A percentile compares a stretch with the other conserved stretches of the same genome.
phyloP scores from a whole-genome alignment of 441 rosid genomes.

The Gossypium lobatum region DNA sequence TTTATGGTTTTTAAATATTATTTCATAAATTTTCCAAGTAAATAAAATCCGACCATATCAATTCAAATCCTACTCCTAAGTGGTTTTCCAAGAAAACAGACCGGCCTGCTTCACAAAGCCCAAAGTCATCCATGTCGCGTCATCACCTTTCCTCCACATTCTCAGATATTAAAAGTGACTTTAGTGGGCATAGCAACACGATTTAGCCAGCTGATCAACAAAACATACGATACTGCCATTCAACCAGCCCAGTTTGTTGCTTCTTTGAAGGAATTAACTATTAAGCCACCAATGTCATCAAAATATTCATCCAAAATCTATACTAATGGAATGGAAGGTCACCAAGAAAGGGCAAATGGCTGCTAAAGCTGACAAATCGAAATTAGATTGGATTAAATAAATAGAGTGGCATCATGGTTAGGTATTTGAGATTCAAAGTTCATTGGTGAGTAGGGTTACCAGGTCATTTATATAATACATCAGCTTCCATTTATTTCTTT shows the following conservation, averaged over 20 bases:
- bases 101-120: neutral
- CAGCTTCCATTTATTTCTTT: neutral
- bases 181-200: no score
- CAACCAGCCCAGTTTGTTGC: neutral
- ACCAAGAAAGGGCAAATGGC: neutral
- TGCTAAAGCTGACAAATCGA: no score
- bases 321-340: neutral
- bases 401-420: neutral
- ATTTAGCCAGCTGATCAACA: neutral
- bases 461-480: neutral
- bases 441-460: neutral
- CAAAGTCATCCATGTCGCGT: neutral
- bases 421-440: neutral
- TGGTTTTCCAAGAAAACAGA: neutral
- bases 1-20: no score
- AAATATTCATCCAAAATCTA: neutral
- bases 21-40: no score
- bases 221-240: no score
- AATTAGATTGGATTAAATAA: neutral
- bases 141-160: neutral
- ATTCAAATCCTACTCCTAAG: no score
- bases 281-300: neutral
- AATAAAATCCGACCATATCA: no score
- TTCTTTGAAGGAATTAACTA: neutral
- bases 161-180: neutral